These are phyloP conservation scores for Diaporthe humulicola DNA, from an alignment of 2,329 filamentous ascomycete genomes.

Conservation along the genomic window DNA sequence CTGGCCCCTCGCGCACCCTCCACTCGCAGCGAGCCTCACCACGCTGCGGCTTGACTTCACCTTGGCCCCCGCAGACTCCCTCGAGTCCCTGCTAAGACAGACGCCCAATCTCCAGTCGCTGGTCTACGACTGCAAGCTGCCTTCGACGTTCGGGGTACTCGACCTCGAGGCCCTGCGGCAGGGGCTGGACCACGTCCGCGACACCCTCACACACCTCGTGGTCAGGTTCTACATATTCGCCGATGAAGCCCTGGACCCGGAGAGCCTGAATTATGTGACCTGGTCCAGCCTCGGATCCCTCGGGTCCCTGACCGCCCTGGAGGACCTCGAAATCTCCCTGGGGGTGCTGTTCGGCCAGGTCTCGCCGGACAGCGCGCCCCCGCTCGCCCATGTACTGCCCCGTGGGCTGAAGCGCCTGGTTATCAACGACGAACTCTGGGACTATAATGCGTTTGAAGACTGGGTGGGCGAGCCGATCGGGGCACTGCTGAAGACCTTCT, in stretches of 20 bases:
- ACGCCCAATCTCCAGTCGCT: not conserved
- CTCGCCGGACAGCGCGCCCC: not conserved
- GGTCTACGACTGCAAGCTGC: not conserved
- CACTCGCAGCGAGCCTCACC: not conserved
- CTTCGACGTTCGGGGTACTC: not conserved
- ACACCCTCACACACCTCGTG: not conserved
- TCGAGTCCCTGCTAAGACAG: not conserved
- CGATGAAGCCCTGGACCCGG: not conserved
- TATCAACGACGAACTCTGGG: not conserved
- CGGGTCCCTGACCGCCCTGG: not conserved
- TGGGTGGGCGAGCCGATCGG: not conserved
- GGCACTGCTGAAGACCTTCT: not conserved
- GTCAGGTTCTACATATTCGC: not conserved
- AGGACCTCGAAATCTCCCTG: not conserved
- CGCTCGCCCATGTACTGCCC: not conserved
- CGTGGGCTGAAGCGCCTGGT: not conserved
- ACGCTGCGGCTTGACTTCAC: not conserved
- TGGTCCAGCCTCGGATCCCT: not conserved
- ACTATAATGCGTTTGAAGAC: too few species aligned
- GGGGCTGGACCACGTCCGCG: not conserved
- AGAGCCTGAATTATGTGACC: not conserved
- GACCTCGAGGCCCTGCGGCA: fast-evolving
- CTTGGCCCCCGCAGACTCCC: too few species aligned
- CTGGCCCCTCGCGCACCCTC: not conserved
- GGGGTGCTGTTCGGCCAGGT: not conserved